These are phyloP conservation scores for Vickermania ingenoplastis DNA, from an alignment of 208 protist genomes.

Conservation along the genomic window DNA sequence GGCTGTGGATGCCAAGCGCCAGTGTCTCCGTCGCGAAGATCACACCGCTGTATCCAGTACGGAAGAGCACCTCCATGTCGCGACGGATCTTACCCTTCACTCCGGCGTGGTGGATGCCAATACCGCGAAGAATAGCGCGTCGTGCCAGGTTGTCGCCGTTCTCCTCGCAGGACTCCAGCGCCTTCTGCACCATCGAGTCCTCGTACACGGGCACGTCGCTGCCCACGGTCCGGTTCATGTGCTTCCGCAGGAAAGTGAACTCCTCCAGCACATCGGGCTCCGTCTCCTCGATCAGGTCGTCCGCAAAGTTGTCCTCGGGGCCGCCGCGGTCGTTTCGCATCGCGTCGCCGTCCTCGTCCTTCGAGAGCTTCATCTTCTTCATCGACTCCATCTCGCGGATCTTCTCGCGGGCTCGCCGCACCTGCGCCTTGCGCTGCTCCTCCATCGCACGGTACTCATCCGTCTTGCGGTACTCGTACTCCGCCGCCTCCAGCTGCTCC, in stretches of 20 bases:
- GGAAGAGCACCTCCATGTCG: constrained; percentile 91
- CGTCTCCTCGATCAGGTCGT: constrained; percentile 43
- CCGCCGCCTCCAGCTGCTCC: constrained; percentile 63
- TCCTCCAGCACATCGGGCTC: constrained; percentile 79
- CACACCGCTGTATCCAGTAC: constrained; percentile 76
- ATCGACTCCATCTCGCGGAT: constrained; percentile 68
- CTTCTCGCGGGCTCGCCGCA: constrained; percentile 35
- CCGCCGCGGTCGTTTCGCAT: constrained; percentile 36
- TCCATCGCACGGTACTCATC: constrained; percentile 74
- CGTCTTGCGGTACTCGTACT: constrained; percentile 68
- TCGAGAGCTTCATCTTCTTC: constrained; percentile 65
- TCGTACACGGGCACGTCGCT: too few relatives aligned
- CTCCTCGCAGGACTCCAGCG: constrained; percentile 58
- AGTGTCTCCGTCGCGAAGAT: constrained; percentile 92
- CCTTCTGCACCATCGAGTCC: too few relatives aligned
- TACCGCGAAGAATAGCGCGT: constrained; percentile 71
- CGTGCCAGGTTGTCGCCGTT: constrained; percentile 57
- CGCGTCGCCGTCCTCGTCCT: constrained; percentile 63
- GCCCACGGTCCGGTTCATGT: constrained; percentile 24
- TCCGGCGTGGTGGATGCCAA: constrained; percentile 91
- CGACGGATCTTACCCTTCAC: constrained; percentile 81
- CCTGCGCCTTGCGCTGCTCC: constrained; percentile 55
- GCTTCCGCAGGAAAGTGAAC: constrained; percentile 81
- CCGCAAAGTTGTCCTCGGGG: constrained; percentile 30
- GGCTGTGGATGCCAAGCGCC: constrained; percentile 94